Evolutionary conservation across 2,329 filamentous ascomycete species (phyloP).

Genomic region (Fusarium sororula): DNA sequence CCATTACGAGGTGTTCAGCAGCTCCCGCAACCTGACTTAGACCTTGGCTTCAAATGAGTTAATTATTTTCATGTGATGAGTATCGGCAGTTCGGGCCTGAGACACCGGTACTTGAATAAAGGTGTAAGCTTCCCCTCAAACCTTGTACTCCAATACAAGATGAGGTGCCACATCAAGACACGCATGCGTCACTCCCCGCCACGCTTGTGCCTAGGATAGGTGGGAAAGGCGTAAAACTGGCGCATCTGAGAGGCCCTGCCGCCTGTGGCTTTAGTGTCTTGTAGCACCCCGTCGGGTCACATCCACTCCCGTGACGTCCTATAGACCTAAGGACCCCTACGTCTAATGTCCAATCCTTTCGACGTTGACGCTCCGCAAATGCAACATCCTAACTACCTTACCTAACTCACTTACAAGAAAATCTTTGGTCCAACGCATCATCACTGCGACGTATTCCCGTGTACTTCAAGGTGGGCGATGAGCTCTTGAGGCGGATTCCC

Average conservation of each 20-base stretch:
- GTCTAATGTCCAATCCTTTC: constrained; percentile 24
- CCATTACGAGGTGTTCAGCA: constrained; percentile 17
- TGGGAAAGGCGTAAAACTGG: constrained; percentile 26
- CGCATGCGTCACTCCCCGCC: constrained; percentile 35
- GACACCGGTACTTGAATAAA: constrained; percentile 21
- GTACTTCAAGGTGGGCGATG: constrained; percentile 23
- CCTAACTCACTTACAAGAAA: constrained; percentile 7
- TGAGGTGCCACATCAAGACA: constrained; percentile 23
- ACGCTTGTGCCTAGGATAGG: constrained; percentile 27
- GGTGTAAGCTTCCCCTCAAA: constrained; percentile 6
- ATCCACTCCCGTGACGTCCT: constrained; percentile 27
- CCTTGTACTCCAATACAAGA: constrained; percentile 21
- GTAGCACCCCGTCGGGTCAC: constrained; percentile 12
- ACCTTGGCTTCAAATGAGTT: constrained; percentile 11
- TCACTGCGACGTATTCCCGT: constrained; percentile 3
- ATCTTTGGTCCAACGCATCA: constrained; percentile 6
- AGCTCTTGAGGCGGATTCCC: constrained; percentile 34
- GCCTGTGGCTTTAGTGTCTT: constrained; percentile 27
- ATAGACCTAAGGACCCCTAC: constrained; percentile 24
- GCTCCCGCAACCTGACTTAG: constrained; percentile 9
- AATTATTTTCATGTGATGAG: constrained; percentile 33
- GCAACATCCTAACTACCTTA: constrained; percentile 23
- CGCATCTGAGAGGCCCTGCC: neutral
- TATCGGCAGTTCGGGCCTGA: constrained; percentile 24
- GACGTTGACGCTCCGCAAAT: constrained; percentile 17